A percentile compares a stretch with the other conserved stretches of the same genome.
phyloP scores from a whole-genome alignment of 805 yeast genomes.

The Myxozyma mucilagina region DNA sequence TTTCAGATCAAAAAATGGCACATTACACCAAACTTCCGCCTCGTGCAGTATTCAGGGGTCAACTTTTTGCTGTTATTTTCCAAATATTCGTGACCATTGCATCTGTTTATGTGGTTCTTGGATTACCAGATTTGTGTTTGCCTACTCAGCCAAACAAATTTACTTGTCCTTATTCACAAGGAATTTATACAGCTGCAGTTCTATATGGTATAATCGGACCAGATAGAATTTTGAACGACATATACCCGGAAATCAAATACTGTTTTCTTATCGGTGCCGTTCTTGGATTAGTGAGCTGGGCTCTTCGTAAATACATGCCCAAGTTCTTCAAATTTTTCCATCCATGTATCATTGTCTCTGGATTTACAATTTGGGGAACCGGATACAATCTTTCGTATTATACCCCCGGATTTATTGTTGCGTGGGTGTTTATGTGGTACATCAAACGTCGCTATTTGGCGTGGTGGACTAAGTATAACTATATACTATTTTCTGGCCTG shows the following conservation, averaged over 20 bases:
- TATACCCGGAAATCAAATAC: conserved; percentile 28
- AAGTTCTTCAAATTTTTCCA: conserved; percentile 13
- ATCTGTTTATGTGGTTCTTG: conserved; percentile 48
- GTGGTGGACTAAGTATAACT: conserved; percentile 79
- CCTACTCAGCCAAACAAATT: conserved; percentile 26
- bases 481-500: conserved; percentile 62
- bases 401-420: conserved; percentile 46
- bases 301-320: conserved; percentile 10
- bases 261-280: conserved; percentile 30
- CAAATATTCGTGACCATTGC: conserved; percentile 55
- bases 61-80: conserved; percentile 52
- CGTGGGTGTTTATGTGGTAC: conserved; percentile 57
- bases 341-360: conserved; percentile 29
- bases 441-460: conserved; percentile 55
- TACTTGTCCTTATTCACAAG: conserved; percentile 32
- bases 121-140: conserved; percentile 30
- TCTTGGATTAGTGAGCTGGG: conserved; percentile 15
- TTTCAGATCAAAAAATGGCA: conserved; percentile 49
- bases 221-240: conserved; percentile 19
- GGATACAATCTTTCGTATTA: conserved; percentile 35
- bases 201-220: conserved; percentile 35
- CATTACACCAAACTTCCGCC: conserved; percentile 58
- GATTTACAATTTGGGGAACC: conserved; percentile 18
- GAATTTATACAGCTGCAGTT: conserved; percentile 28
- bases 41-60: conserved; percentile 51